Percentiles rank a stretch among this genome's conserved stretches.
phyloP scores from a whole-genome alignment of 345 rosid genomes.

The Conringia planisiliqua region DNA sequence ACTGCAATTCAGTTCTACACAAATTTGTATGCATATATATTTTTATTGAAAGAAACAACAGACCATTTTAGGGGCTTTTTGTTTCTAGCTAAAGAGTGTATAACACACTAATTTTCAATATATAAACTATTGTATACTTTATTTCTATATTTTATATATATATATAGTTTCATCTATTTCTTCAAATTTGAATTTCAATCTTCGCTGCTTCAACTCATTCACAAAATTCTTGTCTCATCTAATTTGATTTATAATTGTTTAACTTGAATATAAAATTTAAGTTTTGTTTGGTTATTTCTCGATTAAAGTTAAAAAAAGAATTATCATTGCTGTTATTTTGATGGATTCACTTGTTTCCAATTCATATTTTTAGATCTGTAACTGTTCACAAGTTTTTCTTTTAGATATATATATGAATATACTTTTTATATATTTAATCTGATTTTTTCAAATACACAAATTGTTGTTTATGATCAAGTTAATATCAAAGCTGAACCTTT shows the following conservation, averaged over 20 bases:
- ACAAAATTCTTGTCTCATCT: not conserved
- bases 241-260: not conserved
- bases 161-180: not conserved
- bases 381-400: too few species aligned
- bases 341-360: not conserved
- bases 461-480: too few species aligned
- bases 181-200: not conserved
- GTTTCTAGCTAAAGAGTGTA: not conserved
- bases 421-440: too few species aligned
- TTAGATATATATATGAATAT: too few species aligned
- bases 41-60: not conserved
- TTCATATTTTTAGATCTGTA: not conserved
- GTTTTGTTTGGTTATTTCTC: not conserved
- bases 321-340: not conserved
- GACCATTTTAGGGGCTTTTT: not conserved
- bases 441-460: too few species aligned
- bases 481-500: too few species aligned
- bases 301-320: too few species aligned
- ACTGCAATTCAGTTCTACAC: not conserved
- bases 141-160: not conserved
- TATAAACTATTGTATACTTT: not conserved
- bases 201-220: not conserved
- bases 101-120: not conserved
- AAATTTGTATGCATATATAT: not conserved
- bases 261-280: too few species aligned